Evolutionary conservation across 805 yeast genomes (phyloP), one percentile per base, ranked within the genome.

Genomic region (Pichia nakasei): DNA sequence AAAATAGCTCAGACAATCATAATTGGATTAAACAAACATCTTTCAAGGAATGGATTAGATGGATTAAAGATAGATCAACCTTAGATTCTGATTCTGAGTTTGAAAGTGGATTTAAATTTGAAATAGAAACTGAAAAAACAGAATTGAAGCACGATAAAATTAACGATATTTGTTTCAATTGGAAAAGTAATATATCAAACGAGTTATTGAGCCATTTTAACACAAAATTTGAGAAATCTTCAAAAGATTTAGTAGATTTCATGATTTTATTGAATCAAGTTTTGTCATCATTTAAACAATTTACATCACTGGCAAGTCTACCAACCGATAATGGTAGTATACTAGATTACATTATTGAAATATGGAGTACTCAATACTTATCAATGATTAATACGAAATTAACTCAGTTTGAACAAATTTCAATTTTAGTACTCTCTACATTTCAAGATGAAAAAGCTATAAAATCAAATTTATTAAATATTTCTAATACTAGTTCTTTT

Each of bases 21-120:
- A 57, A 56, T 35, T 63, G 67, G 67, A 42, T 59, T 2, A 22
- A 44, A 6, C 55, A 50, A 38, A 49, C 63, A 1, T 43, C 47
- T 22, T 52, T 61, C 38, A 50, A 47, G 21, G 56, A 54, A 38
- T 64, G 61, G 60, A 22, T 44, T 4, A 48, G 47, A 11, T 63
- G 66, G 66, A 47, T 64, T 2, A 48, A 52, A 22, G 44, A 52
- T 18, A 7, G 8, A 32, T 13, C 35, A 11, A 41, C 47, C 11
- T n/a, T 32, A 12, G 17, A 19, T 22, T 13, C 36, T 22, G 31
- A 26, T 5, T 22, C 31, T 12, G 43, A 48, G n/a, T 51, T 39
- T 21, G 26, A 26, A 3, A 26, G 29, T 12, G 44, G 49, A 15
- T 51, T 41, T 34, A 55, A 61, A 4, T 44, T 22, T 51, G 5